Evolutionary conservation across 2,329 filamentous ascomycete genomes (phyloP).

Genomic region (Purpureocillium lavendulum): DNA sequence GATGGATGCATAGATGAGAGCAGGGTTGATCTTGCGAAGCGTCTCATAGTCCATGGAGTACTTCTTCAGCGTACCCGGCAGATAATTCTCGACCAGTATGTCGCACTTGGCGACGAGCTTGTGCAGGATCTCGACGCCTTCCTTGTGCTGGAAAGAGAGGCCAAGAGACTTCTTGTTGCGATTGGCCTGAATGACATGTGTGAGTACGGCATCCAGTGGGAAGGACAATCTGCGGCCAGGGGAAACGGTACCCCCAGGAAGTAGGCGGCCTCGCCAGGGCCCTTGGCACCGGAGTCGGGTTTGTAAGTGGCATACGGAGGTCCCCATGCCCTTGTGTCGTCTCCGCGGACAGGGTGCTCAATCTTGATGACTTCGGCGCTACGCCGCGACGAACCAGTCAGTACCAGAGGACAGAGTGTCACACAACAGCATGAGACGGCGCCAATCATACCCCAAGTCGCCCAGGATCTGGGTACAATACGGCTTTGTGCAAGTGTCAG

Average conservation of each 20-base stretch:
- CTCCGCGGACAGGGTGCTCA: conserved; percentile 83
- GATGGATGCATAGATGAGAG: conserved; percentile 88
- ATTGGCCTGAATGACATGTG: conserved; percentile 57
- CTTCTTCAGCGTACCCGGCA: conserved; percentile 82
- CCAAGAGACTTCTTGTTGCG: conserved; percentile 95
- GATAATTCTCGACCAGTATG: conserved; percentile 93
- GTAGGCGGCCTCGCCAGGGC: conserved; percentile 88
- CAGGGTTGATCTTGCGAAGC: conserved; percentile 71
- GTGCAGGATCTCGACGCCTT: conserved; percentile 81
- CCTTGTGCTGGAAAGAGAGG: conserved; percentile 79
- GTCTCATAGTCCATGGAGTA: conserved; percentile 86
- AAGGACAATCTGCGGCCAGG: background rate
- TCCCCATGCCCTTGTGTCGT: conserved; percentile 94
- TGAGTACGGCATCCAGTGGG: background rate
- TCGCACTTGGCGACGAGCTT: conserved; percentile 78
- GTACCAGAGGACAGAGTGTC: background rate
- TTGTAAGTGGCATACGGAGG: conserved; percentile 83
- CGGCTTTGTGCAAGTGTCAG: conserved; percentile 49
- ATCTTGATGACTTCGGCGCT: conserved; percentile 97
- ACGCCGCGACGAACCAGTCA: background rate
- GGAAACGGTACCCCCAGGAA: conserved; percentile 67
- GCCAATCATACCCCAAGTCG: conserved; percentile 70
- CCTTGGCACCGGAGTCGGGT: conserved; percentile 46
- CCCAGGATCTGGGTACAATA: conserved; percentile 97
- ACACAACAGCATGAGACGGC: background rate